Evolutionary conservation across 176 grass and related monocot species (phyloP).

Genomic region (Oryza officinalis): DNA sequence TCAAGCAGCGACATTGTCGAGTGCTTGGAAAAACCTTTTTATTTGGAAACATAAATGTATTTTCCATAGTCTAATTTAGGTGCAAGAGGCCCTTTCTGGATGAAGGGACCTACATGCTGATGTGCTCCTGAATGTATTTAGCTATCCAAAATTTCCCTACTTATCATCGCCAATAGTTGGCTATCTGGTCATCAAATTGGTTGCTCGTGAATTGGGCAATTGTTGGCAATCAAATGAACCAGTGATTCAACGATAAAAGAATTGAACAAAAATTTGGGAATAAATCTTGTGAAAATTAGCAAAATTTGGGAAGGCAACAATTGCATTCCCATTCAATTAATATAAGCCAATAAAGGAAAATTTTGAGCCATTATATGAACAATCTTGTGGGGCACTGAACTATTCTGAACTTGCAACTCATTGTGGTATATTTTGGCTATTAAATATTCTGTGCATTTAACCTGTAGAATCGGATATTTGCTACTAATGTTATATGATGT

Average conservation of each 20-base stretch:
- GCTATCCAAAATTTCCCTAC: too few relatives aligned
- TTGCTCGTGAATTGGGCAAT: too few relatives aligned
- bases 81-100: neutral
- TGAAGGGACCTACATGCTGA: neutral
- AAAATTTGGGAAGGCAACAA: neutral
- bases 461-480: conserved; percentile 7
- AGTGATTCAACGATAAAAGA: too few relatives aligned
- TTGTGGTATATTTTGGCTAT: neutral
- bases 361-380: neutral
- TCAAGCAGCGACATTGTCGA: neutral
- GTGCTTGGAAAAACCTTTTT: neutral
- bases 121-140: neutral
- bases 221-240: too few relatives aligned
- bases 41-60: neutral
- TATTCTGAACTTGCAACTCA: neutral
- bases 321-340: neutral
- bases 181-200: too few relatives aligned
- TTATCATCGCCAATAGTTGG: too few relatives aligned
- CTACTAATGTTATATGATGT: neutral
- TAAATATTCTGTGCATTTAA: conserved; percentile 5
- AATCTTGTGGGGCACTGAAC: neutral
- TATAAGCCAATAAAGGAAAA: neutral
- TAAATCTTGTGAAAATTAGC: too few relatives aligned
- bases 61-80: neutral
- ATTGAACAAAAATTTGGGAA: too few relatives aligned